Conservation (phyloP, 345 rosid genomes). For the Pelargonium nanum region DNA sequence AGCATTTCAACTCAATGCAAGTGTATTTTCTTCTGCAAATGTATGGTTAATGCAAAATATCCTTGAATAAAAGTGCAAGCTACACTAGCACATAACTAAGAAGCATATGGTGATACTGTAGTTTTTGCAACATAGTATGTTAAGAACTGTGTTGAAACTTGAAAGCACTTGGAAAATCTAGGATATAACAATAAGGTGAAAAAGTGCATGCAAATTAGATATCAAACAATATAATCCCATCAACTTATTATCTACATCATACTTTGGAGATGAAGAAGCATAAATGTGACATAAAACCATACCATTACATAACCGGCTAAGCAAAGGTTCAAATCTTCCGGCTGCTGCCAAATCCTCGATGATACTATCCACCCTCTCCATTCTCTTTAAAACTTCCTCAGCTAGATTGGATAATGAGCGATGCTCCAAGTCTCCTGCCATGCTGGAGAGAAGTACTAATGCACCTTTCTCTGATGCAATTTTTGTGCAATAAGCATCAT, state of each 20-base stretch:
- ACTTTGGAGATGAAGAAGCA: background rate
- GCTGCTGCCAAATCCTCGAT: conserved; percentile 27
- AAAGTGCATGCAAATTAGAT: background rate
- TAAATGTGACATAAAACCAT: conserved; percentile 6
- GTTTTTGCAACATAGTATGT: background rate
- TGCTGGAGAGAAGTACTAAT: conserved; percentile 31
- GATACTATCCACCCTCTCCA: conserved; percentile 25
- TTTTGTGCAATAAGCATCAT: conserved; percentile 26
- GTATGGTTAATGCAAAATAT: too few relatives aligned
- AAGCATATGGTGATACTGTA: background rate
- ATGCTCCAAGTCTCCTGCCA: conserved; percentile 33
- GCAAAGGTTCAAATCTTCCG: conserved; percentile 38
- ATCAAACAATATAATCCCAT: background rate
- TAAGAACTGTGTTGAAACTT: background rate
- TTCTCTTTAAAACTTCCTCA: conserved; percentile 25
- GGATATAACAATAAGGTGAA: background rate
- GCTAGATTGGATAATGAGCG: conserved; percentile 30
- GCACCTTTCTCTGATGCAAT: conserved; percentile 37
- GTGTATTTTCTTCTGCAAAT: too few relatives aligned
- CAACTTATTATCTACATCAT: too few relatives aligned
- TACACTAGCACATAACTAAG: background rate
- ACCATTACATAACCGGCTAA: conserved; percentile 24
- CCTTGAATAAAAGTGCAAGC: background rate
- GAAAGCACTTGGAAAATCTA: background rate
- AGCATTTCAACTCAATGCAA: too few relatives aligned